Conservation (phyloP, 2,329 filamentous ascomycete genomes). For the Aureobasidium sp. region DNA sequence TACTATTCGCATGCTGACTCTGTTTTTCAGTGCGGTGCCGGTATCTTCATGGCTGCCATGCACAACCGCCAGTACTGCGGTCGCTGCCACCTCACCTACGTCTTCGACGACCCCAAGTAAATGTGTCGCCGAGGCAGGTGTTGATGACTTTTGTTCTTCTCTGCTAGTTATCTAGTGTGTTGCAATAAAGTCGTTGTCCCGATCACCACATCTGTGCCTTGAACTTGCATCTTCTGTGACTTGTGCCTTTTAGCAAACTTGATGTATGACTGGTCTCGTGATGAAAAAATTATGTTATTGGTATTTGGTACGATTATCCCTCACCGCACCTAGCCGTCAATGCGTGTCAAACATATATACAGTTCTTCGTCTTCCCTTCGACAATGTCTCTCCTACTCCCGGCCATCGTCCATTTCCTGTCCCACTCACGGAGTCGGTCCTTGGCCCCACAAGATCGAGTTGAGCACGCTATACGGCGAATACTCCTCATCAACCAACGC, state of each 20-base stretch:
- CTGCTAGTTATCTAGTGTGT: slow-evolving; percentile 7
- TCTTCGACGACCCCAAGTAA: slow-evolving; percentile 54
- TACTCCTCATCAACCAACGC: slow-evolving; percentile 34
- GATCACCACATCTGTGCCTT: neutral
- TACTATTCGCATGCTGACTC: slow-evolving; percentile 25
- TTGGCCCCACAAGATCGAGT: slow-evolving; percentile 41
- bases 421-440: neutral
- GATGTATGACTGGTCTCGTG: neutral
- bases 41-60: slow-evolving; percentile 99
- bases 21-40: slow-evolving; percentile 75
- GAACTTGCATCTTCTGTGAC: neutral
- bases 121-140: neutral
- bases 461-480: slow-evolving; percentile 43
- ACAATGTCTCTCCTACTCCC: neutral
- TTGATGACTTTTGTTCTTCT: neutral
- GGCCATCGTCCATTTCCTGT: neutral
- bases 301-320: neutral
- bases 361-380: neutral
- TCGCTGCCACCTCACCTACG: slow-evolving; percentile 63
- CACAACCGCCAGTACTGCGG: slow-evolving; percentile 98
- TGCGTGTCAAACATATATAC: neutral
- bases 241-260: neutral
- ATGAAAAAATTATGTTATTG: neutral
- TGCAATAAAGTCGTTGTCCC: slow-evolving; percentile 11
- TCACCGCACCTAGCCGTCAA: neutral